These are phyloP conservation scores for Alternaria metachromatica DNA, from an alignment of 2,329 filamentous ascomycete genomes.

Conservation along the genomic window DNA sequence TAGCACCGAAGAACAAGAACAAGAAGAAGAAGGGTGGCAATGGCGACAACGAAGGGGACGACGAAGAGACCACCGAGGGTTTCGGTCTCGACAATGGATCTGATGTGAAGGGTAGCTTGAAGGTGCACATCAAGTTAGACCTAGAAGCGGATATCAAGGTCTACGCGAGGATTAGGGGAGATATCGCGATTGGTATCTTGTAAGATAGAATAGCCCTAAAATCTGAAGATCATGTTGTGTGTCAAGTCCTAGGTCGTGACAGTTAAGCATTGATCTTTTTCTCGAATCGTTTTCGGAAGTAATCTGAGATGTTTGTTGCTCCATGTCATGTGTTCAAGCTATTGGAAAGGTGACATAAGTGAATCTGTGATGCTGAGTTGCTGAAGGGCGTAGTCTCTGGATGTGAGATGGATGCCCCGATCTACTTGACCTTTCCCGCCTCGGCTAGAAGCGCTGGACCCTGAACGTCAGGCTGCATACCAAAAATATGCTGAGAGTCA, in stretches of 20 bases:
- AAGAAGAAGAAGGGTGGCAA: constrained; percentile 2
- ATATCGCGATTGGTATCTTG: constrained; percentile 31
- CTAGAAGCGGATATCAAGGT: constrained; percentile 30
- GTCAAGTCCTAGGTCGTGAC: background rate
- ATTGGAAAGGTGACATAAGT: background rate
- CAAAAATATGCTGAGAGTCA: constrained; percentile 34
- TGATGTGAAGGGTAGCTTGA: constrained; percentile 33
- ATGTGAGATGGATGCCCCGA: background rate
- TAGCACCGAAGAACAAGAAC: background rate
- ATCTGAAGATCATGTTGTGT: background rate
- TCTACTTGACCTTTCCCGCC: background rate
- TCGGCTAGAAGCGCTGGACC: constrained; percentile 23
- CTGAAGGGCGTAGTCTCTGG: background rate
- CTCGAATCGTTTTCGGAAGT: background rate
- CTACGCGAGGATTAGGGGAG: constrained; percentile 28
- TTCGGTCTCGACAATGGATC: constrained; percentile 28
- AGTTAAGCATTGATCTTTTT: background rate
- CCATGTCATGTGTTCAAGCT: background rate
- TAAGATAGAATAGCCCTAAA: background rate
- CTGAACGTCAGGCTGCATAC: constrained; percentile 33
- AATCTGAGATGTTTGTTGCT: background rate
- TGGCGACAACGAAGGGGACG: constrained; percentile 1
- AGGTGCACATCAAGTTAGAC: constrained; percentile 32
- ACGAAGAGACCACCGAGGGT: constrained; percentile 12
- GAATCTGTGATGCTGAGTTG: background rate